phyloP scores from a whole-genome alignment of 139 green algal species.

The Chlamydomonas sp. region DNA sequence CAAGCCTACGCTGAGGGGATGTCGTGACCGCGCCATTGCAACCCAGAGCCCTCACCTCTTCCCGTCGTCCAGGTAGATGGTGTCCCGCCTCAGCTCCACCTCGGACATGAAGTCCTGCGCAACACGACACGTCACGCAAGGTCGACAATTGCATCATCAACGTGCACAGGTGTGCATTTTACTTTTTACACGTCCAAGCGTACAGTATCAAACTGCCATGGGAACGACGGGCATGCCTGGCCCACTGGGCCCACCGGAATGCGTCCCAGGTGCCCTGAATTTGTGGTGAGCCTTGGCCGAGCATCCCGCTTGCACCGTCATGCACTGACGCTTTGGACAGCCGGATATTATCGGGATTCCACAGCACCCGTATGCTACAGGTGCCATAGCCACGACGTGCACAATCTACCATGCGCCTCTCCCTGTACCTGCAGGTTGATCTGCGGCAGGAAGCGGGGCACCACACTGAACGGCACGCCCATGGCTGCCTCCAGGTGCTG shows the following conservation, averaged over 20 bases:
- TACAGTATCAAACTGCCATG: too few species aligned
- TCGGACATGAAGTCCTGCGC: conserved; percentile 39
- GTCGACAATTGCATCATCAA: background rate
- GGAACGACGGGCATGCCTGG: too few species aligned
- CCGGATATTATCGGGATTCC: too few species aligned
- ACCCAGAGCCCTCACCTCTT: background rate
- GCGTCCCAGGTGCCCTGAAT: too few species aligned
- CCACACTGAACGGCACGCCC: conserved; percentile 43
- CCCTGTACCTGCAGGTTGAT: conserved; percentile 25
- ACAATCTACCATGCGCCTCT: background rate
- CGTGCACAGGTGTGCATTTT: background rate
- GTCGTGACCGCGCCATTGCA: too few species aligned
- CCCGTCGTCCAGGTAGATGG: conserved; percentile 51
- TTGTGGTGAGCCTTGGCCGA: too few species aligned
- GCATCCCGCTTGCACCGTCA: too few species aligned
- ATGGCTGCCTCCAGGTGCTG: conserved; percentile 28
- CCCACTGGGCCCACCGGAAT: too few species aligned
- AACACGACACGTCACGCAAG: background rate
- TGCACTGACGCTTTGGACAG: too few species aligned
- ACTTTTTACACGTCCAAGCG: background rate
- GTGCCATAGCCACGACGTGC: too few species aligned
- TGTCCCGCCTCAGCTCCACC: conserved; percentile 43
- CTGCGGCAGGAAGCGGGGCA: conserved; percentile 42
- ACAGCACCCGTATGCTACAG: too few species aligned
- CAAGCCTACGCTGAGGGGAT: background rate